phyloP scores from a whole-genome alignment of 495 filamentous ascomycete species.

The Cladorrhinum samala region DNA sequence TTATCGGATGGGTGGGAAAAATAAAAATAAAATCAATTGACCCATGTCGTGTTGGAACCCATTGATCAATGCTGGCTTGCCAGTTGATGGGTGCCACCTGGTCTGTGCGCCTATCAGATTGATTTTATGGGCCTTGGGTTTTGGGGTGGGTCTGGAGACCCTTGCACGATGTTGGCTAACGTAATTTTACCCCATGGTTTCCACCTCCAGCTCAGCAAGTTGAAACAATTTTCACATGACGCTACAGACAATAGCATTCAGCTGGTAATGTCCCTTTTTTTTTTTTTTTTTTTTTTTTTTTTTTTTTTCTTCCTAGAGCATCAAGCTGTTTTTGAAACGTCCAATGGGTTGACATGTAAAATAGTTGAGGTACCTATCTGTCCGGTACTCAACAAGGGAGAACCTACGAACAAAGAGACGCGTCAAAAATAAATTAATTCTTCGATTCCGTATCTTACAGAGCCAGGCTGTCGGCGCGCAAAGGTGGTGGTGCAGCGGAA shows the following conservation, averaged over 20 bases:
- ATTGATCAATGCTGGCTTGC: not conserved
- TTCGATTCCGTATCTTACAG: no score
- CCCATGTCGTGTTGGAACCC: no score
- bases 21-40: no score
- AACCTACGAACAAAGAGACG: no score
- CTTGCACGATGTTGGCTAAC: not conserved
- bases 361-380: no score
- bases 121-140: not conserved
- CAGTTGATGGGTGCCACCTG: not conserved
- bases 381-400: not conserved
- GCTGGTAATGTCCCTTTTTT: not conserved
- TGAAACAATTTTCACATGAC: no score
- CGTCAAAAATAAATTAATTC: not conserved
- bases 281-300: not conserved
- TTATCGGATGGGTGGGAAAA: not conserved
- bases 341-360: no score
- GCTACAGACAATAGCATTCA: not conserved
- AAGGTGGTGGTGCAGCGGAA: no score
- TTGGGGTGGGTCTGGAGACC: not conserved
- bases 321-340: no score
- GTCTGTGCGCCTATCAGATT: not conserved
- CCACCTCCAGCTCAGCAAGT: no score
- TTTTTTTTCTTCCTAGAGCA: not conserved
- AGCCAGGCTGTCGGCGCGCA: no score
- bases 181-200: not conserved